Evolutionary conservation across 2,329 filamentous ascomycete species (phyloP).

Genomic region (Furcasterigmium furcatum): DNA sequence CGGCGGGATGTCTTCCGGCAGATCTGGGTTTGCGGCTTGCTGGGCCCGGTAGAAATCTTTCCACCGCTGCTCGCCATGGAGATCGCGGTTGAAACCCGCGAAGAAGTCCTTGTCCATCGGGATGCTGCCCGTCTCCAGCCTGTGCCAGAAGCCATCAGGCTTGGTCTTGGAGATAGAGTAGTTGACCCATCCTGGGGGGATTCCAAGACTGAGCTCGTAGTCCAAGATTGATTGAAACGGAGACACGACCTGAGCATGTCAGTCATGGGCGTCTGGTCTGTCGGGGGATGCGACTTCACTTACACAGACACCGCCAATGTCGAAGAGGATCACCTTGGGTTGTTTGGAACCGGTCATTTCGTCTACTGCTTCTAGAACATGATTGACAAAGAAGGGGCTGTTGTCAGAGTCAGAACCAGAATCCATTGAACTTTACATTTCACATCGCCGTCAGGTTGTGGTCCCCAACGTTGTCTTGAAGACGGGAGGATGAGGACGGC

Average conservation of each 20-base stretch:
- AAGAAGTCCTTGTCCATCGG: conserved; percentile 75
- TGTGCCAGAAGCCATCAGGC: conserved; percentile 83
- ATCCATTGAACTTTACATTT: conserved; percentile 6
- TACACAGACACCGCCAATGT: conserved; percentile 97
- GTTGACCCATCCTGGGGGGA: conserved; percentile 90
- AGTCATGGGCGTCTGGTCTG: background rate
- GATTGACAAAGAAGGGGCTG: conserved; percentile 18
- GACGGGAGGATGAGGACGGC: background rate
- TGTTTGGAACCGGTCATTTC: conserved; percentile 40
- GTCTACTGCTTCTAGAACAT: conserved; percentile 25
- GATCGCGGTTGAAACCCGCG: conserved; percentile 68
- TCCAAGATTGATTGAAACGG: conserved; percentile 92
- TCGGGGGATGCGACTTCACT: conserved; percentile 34
- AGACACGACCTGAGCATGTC: conserved; percentile 69
- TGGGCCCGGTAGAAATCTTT: conserved; percentile 53
- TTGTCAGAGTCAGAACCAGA: conserved; percentile 7
- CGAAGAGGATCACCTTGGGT: conserved; percentile 81
- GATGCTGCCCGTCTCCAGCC: conserved; percentile 80
- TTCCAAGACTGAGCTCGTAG: conserved; percentile 73
- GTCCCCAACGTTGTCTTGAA: background rate
- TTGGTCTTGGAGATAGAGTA: conserved; percentile 77
- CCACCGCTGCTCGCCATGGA: conserved; percentile 68
- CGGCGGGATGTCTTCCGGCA: conserved; percentile 47
- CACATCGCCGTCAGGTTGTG: no score
- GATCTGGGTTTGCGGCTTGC: conserved; percentile 34